These are phyloP conservation scores for Saccharomycodes ludwigii DNA, from an alignment of 805 yeast genomes.

Conservation along the genomic window DNA sequence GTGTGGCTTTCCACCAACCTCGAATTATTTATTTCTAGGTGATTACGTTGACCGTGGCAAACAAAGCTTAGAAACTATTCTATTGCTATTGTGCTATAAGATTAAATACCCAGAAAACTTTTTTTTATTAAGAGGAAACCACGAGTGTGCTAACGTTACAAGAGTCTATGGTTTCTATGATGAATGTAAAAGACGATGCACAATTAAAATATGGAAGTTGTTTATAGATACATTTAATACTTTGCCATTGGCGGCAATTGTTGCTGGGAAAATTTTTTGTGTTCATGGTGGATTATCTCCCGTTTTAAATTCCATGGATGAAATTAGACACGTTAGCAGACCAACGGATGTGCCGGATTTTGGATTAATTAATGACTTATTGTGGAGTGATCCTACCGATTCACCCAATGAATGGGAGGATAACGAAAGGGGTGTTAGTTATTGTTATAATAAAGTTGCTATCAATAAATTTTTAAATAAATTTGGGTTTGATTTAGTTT, in stretches of 20 bases:
- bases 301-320: conserved; percentile 44
- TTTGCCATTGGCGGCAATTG: conserved; percentile 88
- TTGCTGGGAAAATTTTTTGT: conserved; percentile 87
- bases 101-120: conserved; percentile 94
- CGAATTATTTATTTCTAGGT: conserved; percentile 86
- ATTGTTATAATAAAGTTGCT: conserved; percentile 58
- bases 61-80: conserved; percentile 86
- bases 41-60: conserved; percentile 98
- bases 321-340: conserved; percentile 54
- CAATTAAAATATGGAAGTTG: conserved; percentile 83
- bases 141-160: conserved; percentile 94
- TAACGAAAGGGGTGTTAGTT: conserved; percentile 76
- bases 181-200: conserved; percentile 89
- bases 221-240: conserved; percentile 94
- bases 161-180: conserved; percentile 96
- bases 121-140: conserved; percentile 87
- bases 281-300: conserved; percentile 82
- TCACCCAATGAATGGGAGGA: conserved; percentile 50
- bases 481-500: conserved; percentile 63
- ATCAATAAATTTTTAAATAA: conserved; percentile 52
- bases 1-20: conserved; percentile 91
- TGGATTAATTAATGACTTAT: conserved; percentile 62
- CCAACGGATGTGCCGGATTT: conserved; percentile 79
- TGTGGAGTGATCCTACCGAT: conserved; percentile 76
- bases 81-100: conserved; percentile 80